Base-by-base conservation (phyloP, 495 filamentous ascomycete genomes). In the Lasiosphaeris hirsuta region DNA sequence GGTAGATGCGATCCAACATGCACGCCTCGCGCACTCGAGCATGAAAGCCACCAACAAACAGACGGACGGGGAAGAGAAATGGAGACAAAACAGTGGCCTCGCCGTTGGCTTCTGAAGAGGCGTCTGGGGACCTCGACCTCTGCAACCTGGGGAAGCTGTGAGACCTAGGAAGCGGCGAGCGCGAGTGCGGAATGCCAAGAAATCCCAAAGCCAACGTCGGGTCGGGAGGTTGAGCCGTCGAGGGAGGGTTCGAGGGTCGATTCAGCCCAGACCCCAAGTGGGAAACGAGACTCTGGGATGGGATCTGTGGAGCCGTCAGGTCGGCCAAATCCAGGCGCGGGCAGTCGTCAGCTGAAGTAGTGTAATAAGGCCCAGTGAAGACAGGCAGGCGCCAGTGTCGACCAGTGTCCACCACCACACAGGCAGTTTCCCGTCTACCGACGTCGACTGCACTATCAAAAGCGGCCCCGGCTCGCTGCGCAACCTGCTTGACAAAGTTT, bases 401-500 rank as follows among this genome's bases (percentile, higher is more conserved):
- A 38, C 10, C 18, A 17, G 47, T n/a, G 23, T 30, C 23, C 23
- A 30, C 23, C 23, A n/a, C n/a, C n/a, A n/a, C n/a, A 30, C 23
- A 30, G 5, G 23, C 23, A 30, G 23, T 30, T 30, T 30, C 23
- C 23, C 23, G 23, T 30, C 23, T 30, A 30, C 23, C 23, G 2
- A 5, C 5, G 23, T 30, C 23, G 5, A 30, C 23, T 30, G 23
- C n/a, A n/a, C n/a, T n/a, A n/a, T 30, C 23, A 30, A 30, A 30
- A 30, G 23, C 10, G 34, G 18, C 41, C 14, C 42, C 19, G 36
- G n/a, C n/a, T 39, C 10, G 42, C 35, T 47, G 54, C 43, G 35
- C 34, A 56, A 43, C 17, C 54, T 36, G 47, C 14, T 56, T 19
- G 54, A 43, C 8, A 48, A 40, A 34, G 54, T 18, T 43, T 56